Conservation (phyloP, 2,329 filamentous ascomycete genomes). For the Colletotrichum orbiculare region DNA sequence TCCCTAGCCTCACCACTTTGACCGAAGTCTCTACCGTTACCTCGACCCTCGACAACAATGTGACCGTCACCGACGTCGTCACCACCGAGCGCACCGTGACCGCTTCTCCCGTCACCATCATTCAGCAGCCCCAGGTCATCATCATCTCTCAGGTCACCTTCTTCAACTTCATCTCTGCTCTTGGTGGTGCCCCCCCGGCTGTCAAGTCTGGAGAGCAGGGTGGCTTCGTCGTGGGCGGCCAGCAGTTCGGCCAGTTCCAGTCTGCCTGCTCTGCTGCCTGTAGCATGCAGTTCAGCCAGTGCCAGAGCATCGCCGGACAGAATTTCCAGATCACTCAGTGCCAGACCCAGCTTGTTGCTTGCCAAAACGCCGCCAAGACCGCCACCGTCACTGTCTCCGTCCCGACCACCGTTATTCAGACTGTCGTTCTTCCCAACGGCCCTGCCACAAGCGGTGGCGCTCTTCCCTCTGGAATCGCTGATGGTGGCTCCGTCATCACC, state of each 20-base stretch:
- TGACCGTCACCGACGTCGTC: conserved; percentile 35
- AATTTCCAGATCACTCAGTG: conserved; percentile 38
- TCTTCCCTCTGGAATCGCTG: conserved; percentile 24
- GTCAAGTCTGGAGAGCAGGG: conserved; percentile 32
- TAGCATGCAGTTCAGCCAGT: conserved; percentile 37
- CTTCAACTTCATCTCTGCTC: conserved; percentile 37
- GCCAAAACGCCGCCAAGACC: conserved; percentile 35
- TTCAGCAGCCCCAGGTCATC: conserved; percentile 34
- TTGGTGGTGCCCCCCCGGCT: conserved; percentile 34
- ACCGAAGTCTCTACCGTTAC: conserved; percentile 30
- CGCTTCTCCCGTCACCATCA: conserved; percentile 22
- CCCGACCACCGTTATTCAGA: conserved; percentile 36
- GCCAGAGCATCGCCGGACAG: conserved; percentile 36
- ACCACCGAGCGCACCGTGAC: conserved; percentile 33
- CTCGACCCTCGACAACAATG: conserved; percentile 19
- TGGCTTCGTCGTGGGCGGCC: conserved; percentile 37
- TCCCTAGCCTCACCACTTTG: conserved; percentile 23
- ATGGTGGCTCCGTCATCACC: conserved; percentile 33
- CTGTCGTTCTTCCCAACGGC: conserved; percentile 34
- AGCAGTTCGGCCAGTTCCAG: conserved; percentile 36
- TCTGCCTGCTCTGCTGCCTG: conserved; percentile 36
- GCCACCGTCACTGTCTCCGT: conserved; percentile 36
- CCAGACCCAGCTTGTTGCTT: conserved; percentile 36
- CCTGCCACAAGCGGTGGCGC: conserved; percentile 15
- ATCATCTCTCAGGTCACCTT: conserved; percentile 37